These are phyloP conservation scores for Salix caprea DNA, from an alignment of 345 rosid species.

Conservation along the genomic window DNA sequence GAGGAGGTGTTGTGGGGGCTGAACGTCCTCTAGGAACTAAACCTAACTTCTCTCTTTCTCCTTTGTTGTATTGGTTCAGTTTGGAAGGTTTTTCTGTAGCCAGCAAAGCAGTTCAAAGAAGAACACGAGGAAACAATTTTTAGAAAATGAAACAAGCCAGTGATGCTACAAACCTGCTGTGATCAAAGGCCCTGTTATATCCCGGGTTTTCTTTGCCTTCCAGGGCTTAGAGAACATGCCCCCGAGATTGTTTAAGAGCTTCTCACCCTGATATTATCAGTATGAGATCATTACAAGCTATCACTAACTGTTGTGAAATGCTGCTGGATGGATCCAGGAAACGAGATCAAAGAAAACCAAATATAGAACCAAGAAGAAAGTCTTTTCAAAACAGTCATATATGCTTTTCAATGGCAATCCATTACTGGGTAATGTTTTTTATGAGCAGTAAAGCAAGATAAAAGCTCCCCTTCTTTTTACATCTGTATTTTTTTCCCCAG, in stretches of 20 bases:
- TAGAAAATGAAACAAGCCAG: neutral
- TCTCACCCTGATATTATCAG: conserved; percentile 22
- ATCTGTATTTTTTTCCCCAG: no score
- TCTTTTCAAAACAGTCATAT: neutral
- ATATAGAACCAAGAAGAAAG: neutral
- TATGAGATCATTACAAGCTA: neutral
- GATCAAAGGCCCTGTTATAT: conserved; percentile 26
- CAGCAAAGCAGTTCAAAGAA: neutral
- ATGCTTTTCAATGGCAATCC: neutral
- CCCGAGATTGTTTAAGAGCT: conserved; percentile 30
- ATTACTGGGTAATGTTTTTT: neutral
- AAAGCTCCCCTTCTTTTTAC: neutral
- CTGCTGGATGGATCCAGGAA: neutral
- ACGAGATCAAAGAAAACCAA: neutral
- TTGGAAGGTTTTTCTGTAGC: conserved; percentile 20
- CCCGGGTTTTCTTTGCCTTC: conserved; percentile 25
- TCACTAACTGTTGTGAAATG: neutral
- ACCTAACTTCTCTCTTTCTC: conserved; percentile 24
- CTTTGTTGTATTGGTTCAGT: conserved; percentile 7
- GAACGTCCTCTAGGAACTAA: conserved; percentile 15
- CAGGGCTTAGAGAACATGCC: conserved; percentile 36
- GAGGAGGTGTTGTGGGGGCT: conserved; percentile 23
- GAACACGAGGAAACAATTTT: neutral
- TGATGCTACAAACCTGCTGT: conserved; percentile 15
- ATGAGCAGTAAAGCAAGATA: neutral